These are phyloP conservation scores for Harringtonia lauricola DNA, from an alignment of 2,329 filamentous ascomycete species.

Conservation along the genomic window DNA sequence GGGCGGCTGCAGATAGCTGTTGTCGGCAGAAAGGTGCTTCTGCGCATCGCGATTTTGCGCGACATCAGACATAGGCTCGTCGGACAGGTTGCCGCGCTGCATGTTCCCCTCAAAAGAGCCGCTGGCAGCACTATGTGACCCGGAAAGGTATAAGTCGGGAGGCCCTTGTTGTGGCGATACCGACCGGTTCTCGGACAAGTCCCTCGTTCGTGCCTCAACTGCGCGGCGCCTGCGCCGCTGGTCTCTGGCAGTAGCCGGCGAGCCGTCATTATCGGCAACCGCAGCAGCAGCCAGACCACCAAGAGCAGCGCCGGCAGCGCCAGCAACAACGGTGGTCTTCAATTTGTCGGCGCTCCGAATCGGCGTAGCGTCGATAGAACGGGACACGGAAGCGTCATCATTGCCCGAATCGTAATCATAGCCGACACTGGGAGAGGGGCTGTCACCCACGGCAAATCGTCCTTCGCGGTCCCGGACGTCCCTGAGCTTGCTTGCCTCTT, in stretches of 20 bases:
- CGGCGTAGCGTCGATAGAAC: slow-evolving; percentile 30
- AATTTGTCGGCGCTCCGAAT: slow-evolving; percentile 31
- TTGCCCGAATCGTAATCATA: slow-evolving; percentile 31
- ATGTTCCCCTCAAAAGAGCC: slow-evolving; percentile 4
- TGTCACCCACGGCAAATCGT: slow-evolving; percentile 41
- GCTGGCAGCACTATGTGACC: slow-evolving; percentile 5
- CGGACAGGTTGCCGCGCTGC: neutral
- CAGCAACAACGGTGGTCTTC: slow-evolving; percentile 31
- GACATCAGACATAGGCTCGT: neutral
- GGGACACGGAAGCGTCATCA: neutral
- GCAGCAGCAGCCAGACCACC: slow-evolving; percentile 25
- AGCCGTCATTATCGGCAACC: slow-evolving; percentile 22
- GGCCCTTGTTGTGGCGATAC: slow-evolving; percentile 23
- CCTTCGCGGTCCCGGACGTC: slow-evolving; percentile 41
- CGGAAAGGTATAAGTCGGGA: slow-evolving; percentile 6
- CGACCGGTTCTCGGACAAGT: slow-evolving; percentile 22
- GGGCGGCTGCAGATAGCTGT: slow-evolving; percentile 45
- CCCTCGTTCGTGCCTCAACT: slow-evolving; percentile 34
- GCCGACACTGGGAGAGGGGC: slow-evolving; percentile 18
- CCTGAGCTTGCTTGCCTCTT: slow-evolving; percentile 22
- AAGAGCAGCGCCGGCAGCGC: slow-evolving; percentile 32
- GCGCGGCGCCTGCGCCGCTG: slow-evolving; percentile 41
- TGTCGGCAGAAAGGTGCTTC: slow-evolving; percentile 34
- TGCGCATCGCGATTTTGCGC: slow-evolving; percentile 38
- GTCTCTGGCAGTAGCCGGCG: slow-evolving; percentile 38